These are phyloP conservation scores for Spergularia marina DNA, from an alignment of 148 eudicot genomes.

Conservation along the genomic window DNA sequence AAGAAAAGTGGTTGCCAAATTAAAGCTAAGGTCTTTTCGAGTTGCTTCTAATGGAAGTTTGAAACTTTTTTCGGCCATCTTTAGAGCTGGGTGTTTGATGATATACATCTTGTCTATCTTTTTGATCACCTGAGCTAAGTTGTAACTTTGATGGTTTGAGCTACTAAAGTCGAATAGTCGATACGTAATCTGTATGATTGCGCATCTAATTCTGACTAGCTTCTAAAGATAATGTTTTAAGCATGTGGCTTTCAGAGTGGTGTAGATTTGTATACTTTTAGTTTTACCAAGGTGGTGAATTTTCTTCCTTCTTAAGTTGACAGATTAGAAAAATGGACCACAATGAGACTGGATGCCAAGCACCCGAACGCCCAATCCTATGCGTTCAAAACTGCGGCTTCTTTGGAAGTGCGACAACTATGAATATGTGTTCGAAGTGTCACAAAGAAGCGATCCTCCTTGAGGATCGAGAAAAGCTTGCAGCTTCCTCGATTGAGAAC, in stretches of 20 bases:
- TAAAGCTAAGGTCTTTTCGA: background rate
- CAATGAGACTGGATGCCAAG: constrained; percentile 37
- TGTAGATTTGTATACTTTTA: background rate
- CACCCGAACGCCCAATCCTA: constrained; percentile 51
- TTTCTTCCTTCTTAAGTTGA: background rate
- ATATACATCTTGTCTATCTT: too few relatives aligned
- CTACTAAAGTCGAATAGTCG: too few relatives aligned
- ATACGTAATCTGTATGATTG: too few relatives aligned
- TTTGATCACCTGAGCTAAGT: too few relatives aligned
- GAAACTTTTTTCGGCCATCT: background rate
- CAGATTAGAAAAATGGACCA: constrained; percentile 26
- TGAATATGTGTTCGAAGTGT: constrained; percentile 65
- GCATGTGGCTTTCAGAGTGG: background rate
- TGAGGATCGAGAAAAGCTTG: constrained; percentile 46
- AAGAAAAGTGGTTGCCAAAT: background rate
- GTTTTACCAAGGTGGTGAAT: background rate
- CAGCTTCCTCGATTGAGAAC: constrained; percentile 39
- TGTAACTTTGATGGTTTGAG: too few relatives aligned
- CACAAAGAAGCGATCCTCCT: constrained; percentile 43
- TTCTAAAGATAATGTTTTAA: background rate
- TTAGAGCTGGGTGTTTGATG: background rate
- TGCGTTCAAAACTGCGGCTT: constrained; percentile 62
- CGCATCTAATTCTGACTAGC: too few relatives aligned
- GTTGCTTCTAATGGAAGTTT: background rate
- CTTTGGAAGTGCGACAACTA: constrained; percentile 54